These are phyloP conservation scores for Quercus phellos DNA, from an alignment of 331 rosid genomes.

Conservation along the genomic window DNA sequence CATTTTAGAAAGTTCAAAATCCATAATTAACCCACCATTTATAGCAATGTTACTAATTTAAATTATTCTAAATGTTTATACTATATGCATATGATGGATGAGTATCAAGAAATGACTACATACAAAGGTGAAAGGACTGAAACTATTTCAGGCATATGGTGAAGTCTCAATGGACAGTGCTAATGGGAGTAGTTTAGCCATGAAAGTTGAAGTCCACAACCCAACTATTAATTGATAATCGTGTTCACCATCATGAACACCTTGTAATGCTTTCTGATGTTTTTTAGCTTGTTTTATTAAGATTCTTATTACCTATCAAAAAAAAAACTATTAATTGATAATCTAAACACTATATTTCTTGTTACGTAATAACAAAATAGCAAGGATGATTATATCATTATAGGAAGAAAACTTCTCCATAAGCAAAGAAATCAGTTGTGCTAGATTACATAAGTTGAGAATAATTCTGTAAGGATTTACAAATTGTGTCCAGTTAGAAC, in stretches of 20 bases:
- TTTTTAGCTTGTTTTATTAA: too few species aligned
- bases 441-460: slow-evolving; percentile 1
- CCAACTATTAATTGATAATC: background rate
- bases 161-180: background rate
- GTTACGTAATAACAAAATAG: background rate
- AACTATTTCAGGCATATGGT: background rate
- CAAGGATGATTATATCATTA: background rate
- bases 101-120: background rate
- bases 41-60: background rate
- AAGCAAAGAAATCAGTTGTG: background rate
- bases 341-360: background rate
- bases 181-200: background rate
- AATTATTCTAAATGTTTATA: background rate
- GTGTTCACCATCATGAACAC: too few species aligned
- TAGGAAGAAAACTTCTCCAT: background rate
- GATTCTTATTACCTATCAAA: too few species aligned
- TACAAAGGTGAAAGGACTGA: background rate
- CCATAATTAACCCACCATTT: background rate
- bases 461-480: background rate
- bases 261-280: too few species aligned
- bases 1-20: background rate
- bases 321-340: background rate
- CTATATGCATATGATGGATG: background rate
- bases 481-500: background rate
- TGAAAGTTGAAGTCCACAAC: background rate